phyloP scores from a whole-genome alignment of 164 flowering plant species.

The Protea cynaroides region DNA sequence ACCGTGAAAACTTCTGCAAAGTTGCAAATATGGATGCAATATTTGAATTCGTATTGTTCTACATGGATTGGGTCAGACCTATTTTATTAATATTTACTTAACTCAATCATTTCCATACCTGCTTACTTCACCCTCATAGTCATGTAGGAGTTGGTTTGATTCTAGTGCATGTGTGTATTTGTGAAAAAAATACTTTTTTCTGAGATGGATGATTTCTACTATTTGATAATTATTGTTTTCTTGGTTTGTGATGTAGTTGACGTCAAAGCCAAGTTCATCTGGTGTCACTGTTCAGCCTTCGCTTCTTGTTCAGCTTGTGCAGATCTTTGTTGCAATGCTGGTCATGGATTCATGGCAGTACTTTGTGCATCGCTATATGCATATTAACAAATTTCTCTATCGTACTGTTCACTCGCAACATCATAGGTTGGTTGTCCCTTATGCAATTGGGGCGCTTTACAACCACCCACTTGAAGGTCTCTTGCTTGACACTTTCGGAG shows the following conservation, averaged over 20 bases:
- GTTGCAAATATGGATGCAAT: no score
- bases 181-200: background rate
- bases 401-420: slow-evolving; percentile 78
- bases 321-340: slow-evolving; percentile 59
- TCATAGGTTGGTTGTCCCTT: slow-evolving; percentile 71
- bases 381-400: slow-evolving; percentile 71
- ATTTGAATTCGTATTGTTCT: no score
- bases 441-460: slow-evolving; percentile 79
- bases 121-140: no score
- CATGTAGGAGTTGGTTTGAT: no score
- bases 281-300: slow-evolving; percentile 43
- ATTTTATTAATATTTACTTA: no score
- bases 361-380: slow-evolving; percentile 82
- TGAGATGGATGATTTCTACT: background rate
- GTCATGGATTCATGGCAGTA: slow-evolving; percentile 89
- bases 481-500: slow-evolving; percentile 73
- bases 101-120: no score
- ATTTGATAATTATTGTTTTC: slow-evolving; percentile 5
- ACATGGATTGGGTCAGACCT: no score
- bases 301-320: slow-evolving; percentile 34
- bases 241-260: slow-evolving; percentile 36
- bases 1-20: no score
- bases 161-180: no score
- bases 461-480: slow-evolving; percentile 87
- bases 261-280: slow-evolving; percentile 35